Percentiles rank a stretch among this genome's conserved stretches.
phyloP scores from a whole-genome alignment of 768 basidiomycete species.

The Boletus tylopilopsis region DNA sequence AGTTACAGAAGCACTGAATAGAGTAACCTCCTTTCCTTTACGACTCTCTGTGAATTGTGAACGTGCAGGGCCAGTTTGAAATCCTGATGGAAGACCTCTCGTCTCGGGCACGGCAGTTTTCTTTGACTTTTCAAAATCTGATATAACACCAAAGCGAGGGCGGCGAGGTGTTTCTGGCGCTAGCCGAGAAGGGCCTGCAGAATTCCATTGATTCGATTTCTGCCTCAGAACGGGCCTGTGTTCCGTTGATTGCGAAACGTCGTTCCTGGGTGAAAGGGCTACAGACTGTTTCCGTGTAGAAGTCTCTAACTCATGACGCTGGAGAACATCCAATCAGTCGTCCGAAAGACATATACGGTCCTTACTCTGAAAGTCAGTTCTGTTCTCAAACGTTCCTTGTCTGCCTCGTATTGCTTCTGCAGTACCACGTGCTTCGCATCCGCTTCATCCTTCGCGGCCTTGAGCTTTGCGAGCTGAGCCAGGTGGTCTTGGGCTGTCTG shows the following conservation, averaged over 20 bases:
- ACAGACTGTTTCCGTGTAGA: slow-evolving; percentile 46
- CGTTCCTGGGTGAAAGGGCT: slow-evolving; percentile 45
- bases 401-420: slow-evolving; percentile 61
- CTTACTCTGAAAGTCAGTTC: slow-evolving; percentile 67
- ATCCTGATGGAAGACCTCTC: slow-evolving; percentile 25
- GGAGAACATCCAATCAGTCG: slow-evolving; percentile 14
- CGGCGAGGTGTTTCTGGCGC: slow-evolving; percentile 37
- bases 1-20: slow-evolving; percentile 8
- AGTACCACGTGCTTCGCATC: slow-evolving; percentile 52
- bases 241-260: slow-evolving; percentile 39
- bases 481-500: slow-evolving; percentile 60
- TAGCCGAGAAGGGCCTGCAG: slow-evolving; percentile 27
- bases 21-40: slow-evolving; percentile 18
- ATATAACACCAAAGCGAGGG: slow-evolving; percentile 31
- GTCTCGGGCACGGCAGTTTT: slow-evolving; percentile 7
- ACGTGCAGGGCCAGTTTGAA: slow-evolving; percentile 19
- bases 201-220: slow-evolving; percentile 29
- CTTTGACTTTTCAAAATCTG: slow-evolving; percentile 23
- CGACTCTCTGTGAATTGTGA: slow-evolving; percentile 13
- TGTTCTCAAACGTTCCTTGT: slow-evolving; percentile 67
- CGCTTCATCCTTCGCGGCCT: slow-evolving; percentile 56
- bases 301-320: slow-evolving; percentile 71
- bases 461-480: slow-evolving; percentile 52
- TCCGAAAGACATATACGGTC: slow-evolving; percentile 2
- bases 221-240: slow-evolving; percentile 39